Evolutionary conservation across 2,329 filamentous ascomycete genomes (phyloP), one percentile per base, ranked within the genome.

Genomic region (Calonectria pseudoturangicola): DNA sequence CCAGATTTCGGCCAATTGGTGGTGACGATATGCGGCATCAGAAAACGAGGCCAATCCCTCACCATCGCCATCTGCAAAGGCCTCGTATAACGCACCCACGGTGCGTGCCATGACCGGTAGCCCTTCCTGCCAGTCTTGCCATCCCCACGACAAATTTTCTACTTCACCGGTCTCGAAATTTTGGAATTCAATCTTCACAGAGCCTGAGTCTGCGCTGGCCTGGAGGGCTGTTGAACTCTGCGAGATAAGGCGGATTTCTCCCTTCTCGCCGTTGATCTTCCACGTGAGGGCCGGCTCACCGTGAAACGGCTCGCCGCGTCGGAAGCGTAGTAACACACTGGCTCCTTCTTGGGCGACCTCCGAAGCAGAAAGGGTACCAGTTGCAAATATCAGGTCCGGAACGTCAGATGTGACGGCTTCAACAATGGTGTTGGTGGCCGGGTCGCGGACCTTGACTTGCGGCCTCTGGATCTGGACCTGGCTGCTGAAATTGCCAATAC

Each of bases 71-170:
- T 79, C 74, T 9, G 88, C 88, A 82, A 87, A 91, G 1, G 84
- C 85, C 76, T 93, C 91, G 81, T 92, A 93, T 0, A 91, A 76
- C 25, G 85, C 85, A 0, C 86, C 91, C 33, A 92, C 87, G 74
- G 87, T 88, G 66, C 88, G 84, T 1, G 85, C 86, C 3, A 82
- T 76, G 1, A 85, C 43, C 0, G 88, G 86, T 21, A 90, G 72
- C 13, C 86, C 84, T 13, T 86, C 82, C 77, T 88, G 87, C 81
- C 86, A 88, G 3, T 86, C 85, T 16, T 83, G 80, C 83, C 86
- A 90, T 9, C 83, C 80, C 82, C 86, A 87, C 0, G 83, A 75
- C 0, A 90, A 79, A 3, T 83, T 74, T 15, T 88, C 84, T 1
- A 89, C 82, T 21, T 85, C 75, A 36, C 87, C 85, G 0, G 82